Conservation (phyloP, 768 basidiomycete species). For the Russula earlei region DNA sequence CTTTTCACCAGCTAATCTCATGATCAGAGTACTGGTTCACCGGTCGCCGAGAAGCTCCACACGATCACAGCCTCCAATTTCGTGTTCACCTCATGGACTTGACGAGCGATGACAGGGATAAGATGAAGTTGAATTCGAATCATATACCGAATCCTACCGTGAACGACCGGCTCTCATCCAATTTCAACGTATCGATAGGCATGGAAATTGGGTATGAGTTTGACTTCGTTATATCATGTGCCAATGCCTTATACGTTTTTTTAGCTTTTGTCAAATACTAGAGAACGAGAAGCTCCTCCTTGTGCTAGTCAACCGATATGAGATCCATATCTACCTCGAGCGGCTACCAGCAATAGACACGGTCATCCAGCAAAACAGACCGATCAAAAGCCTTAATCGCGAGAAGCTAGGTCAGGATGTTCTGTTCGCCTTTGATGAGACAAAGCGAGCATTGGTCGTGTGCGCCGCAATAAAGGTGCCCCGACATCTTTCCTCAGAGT, state of each 20-base stretch:
- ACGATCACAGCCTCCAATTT: neutral
- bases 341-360: neutral
- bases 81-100: neutral
- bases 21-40: slow-evolving; percentile 4
- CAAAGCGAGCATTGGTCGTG: slow-evolving; percentile 39
- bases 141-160: slow-evolving; percentile 8
- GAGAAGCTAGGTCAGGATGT: slow-evolving; percentile 39
- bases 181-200: neutral
- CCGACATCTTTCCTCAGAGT: neutral
- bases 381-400: slow-evolving; percentile 27
- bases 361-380: neutral
- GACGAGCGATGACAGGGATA: slow-evolving; percentile 8
- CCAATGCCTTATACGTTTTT: neutral
- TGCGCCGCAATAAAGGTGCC: slow-evolving; percentile 36
- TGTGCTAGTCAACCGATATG: neutral
- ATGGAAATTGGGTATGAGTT: neutral
- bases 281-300: slow-evolving; percentile 15
- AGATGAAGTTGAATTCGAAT: slow-evolving; percentile 1
- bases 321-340: slow-evolving; percentile 11
- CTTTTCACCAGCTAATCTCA: neutral
- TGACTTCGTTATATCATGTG: neutral
- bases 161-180: neutral
- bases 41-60: neutral
- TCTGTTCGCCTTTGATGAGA: slow-evolving; percentile 43
- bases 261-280: slow-evolving; percentile 11